phyloP scores from a whole-genome alignment of 176 grass and related monocot genomes.

The Phoenix roebelenii region DNA sequence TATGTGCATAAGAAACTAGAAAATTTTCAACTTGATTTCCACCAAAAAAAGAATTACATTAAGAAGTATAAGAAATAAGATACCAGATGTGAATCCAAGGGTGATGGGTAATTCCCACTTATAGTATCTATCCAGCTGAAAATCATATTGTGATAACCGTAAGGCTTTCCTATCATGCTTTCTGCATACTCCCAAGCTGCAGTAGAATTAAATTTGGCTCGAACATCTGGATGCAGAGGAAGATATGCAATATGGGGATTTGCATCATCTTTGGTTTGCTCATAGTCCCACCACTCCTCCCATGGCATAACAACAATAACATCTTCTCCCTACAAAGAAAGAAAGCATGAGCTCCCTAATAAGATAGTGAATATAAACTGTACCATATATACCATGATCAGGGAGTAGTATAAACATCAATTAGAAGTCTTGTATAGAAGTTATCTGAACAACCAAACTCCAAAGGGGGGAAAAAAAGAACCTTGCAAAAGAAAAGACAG shows the following conservation, averaged over 20 bases:
- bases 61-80: constrained; percentile 11
- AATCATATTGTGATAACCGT: constrained; percentile 97
- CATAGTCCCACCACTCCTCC: constrained; percentile 98
- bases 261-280: constrained; percentile 71
- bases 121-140: constrained; percentile 99
- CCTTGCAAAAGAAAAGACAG: no score
- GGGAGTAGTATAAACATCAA: no score
- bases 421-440: no score
- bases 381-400: no score
- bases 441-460: neutral
- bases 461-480: constrained; percentile 5
- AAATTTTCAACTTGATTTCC: no score
- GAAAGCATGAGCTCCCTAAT: neutral
- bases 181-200: constrained; percentile 93
- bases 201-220: constrained; percentile 85
- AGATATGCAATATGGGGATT: constrained; percentile 88
- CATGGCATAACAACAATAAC: constrained; percentile 84
- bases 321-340: constrained; percentile 68
- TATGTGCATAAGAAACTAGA: no score
- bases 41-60: no score
- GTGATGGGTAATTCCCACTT: constrained; percentile 77
- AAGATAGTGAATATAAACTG: no score
- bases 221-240: constrained; percentile 61
- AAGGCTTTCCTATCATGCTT: constrained; percentile 70
- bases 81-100: constrained; percentile 96